Conservation (phyloP, 179 eudicot genomes). For the Silene coronaria region DNA sequence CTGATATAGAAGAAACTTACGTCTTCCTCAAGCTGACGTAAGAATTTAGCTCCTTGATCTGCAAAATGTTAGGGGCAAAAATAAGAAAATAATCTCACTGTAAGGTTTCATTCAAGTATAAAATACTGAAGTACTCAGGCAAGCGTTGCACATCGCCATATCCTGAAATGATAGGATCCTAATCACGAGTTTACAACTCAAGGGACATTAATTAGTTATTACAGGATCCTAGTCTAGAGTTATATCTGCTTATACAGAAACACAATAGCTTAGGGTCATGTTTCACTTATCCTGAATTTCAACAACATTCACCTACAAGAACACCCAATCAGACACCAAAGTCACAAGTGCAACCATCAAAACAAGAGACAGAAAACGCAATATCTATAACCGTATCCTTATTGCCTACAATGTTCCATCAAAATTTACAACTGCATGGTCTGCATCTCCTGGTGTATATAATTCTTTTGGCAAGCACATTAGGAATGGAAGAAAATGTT, state of each 20-base stretch:
- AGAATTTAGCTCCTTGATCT: constrained; percentile 89
- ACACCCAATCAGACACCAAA: neutral
- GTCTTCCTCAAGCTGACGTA: constrained; percentile 87
- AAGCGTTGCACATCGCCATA: constrained; percentile 5
- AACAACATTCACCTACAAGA: neutral
- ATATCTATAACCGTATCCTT: neutral
- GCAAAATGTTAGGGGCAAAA: constrained; percentile 26
- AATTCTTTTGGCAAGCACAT: constrained; percentile 2
- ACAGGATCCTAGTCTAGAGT: neutral
- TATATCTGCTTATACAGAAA: neutral
- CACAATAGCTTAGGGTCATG: neutral
- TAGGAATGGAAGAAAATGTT: neutral
- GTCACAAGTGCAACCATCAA: neutral
- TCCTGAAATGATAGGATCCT: neutral
- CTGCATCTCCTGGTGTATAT: neutral
- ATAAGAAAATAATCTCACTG: neutral
- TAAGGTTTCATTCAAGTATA: constrained; percentile 3
- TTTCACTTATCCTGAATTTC: neutral
- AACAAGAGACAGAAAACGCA: neutral
- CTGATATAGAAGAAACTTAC: constrained; percentile 35
- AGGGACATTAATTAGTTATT: neutral
- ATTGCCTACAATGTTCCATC: neutral
- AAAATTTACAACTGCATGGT: neutral
- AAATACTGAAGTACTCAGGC: constrained; percentile 6
- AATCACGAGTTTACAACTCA: neutral